Base-by-base conservation (phyloP, 164 flowering plant species). In the Vitis labrusca region DNA sequence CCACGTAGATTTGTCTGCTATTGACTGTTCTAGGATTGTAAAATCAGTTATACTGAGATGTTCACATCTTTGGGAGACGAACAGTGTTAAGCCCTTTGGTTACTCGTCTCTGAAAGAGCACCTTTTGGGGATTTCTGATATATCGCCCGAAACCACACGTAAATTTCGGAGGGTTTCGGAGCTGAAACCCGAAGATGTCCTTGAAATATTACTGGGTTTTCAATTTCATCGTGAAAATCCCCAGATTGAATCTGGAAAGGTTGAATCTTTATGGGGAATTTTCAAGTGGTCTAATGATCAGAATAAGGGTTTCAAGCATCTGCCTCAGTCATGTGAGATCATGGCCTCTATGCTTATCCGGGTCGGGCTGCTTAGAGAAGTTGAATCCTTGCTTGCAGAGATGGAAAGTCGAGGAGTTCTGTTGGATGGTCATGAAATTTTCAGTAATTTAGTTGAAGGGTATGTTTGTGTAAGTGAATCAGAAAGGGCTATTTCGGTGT, bases 331-430 rank as follows among this genome's bases (percentile, higher is more conserved):
- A 0, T 85, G 67, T 56, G 82, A 84, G 73, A 69, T 87, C 67
- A 89, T 93, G 96, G 89, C 83, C 7, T 77, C 76, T n/a, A 60
- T 89, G 89, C 90, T 95, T 62, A 62, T 82, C 14, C 77, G 67
- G 32, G 87, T 71, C 4, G 88, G 85, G 65, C 59, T 79, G 80
- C 64, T 80, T 52, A 68, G 66, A 64, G 89, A 95, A 58, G 90
- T 74, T 63, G 89, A 89, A 67, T 44, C 44, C 16, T 80, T 95
- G 84, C 70, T 93, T 51, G 68, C 74, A 11, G 71, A 14, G 6
- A 60, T 74, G 79, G 88, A 86, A 58, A 49, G 56, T n/a, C 59
- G 37, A 50, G 88, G 91, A 71, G 55, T 80, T 80, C 52, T 60
- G 30, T 65, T 85, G 80, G 83, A 74, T 78, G 53, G 63, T 74